phyloP scores from a whole-genome alignment of 257 asterid species.

The Solanum sejunctum region DNA sequence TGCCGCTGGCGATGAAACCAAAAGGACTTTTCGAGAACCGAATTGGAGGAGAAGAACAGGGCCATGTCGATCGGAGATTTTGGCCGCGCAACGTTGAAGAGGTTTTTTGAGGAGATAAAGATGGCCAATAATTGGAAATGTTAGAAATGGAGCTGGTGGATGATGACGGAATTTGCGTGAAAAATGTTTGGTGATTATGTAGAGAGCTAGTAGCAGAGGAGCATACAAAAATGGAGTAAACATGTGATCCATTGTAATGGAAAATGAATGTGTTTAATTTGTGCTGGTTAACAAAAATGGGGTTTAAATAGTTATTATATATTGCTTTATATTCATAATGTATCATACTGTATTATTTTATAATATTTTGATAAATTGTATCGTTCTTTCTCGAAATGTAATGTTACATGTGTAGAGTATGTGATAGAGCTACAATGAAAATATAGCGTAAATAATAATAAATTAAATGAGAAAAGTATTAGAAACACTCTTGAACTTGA shows the following conservation, averaged over 20 bases:
- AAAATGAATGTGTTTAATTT: neutral
- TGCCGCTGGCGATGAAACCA: slow-evolving; percentile 45
- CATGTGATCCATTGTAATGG: neutral
- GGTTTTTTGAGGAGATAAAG: slow-evolving; percentile 5
- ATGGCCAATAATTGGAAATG: neutral
- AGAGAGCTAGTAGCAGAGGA: slow-evolving; percentile 17
- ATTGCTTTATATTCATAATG: no score
- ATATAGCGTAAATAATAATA: no score
- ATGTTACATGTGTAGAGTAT: no score
- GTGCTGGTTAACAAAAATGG: neutral
- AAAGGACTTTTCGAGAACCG: slow-evolving; percentile 39
- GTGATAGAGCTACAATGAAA: no score
- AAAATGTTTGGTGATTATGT: slow-evolving; percentile 32
- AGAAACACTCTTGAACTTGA: no score
- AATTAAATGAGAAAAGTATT: no score
- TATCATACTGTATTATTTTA: no score
- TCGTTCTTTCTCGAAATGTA: no score
- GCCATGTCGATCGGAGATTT: slow-evolving; percentile 27
- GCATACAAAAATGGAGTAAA: slow-evolving; percentile 1
- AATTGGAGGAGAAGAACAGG: slow-evolving; percentile 30
- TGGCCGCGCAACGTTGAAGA: slow-evolving; percentile 35
- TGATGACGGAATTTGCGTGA: slow-evolving; percentile 18
- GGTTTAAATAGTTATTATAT: no score
- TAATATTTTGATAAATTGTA: no score
- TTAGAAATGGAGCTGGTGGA: slow-evolving; percentile 43